These are phyloP conservation scores for Quercus engelmannii DNA, from an alignment of 306 rosid genomes.

Conservation along the genomic window DNA sequence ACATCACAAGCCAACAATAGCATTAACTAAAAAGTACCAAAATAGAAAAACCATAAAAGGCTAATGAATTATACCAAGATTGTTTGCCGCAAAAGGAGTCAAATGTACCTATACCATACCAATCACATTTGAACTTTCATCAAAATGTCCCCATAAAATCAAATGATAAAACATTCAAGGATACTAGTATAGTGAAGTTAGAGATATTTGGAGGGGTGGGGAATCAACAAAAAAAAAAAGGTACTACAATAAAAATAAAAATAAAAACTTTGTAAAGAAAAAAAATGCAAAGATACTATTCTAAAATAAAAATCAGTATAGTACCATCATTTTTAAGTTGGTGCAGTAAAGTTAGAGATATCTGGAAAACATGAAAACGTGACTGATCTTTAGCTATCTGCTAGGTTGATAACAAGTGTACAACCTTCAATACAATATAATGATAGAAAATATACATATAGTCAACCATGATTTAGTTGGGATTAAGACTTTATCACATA, in stretches of 20 bases:
- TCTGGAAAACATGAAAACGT: slow-evolving; percentile 36
- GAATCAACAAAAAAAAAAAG: too few species aligned
- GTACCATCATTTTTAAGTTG: slow-evolving; percentile 43
- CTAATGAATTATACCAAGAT: not conserved
- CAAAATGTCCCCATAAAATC: slow-evolving; percentile 49
- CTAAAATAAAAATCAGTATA: not conserved
- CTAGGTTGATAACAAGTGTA: slow-evolving; percentile 17
- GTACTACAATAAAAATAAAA: too few species aligned
- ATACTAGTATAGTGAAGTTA: not conserved
- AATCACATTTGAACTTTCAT: slow-evolving; percentile 47
- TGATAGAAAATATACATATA: too few species aligned
- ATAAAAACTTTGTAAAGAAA: too few species aligned
- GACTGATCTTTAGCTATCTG: slow-evolving; percentile 40
- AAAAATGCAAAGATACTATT: too few species aligned
- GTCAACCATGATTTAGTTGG: too few species aligned
- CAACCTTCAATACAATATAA: too few species aligned
- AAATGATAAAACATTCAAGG: slow-evolving; percentile 39
- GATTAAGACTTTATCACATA: too few species aligned
- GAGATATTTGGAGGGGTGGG: not conserved
- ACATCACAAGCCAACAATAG: not conserved
- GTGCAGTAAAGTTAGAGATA: slow-evolving; percentile 39
- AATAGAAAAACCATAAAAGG: slow-evolving; percentile 4
- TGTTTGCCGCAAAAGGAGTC: not conserved
- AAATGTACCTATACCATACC: slow-evolving; percentile 42
- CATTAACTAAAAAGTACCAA: slow-evolving; percentile 17